Evolutionary conservation across 2,329 filamentous ascomycete species (phyloP), one percentile per base, ranked within the genome.

Genomic region (Fusarium sp.): DNA sequence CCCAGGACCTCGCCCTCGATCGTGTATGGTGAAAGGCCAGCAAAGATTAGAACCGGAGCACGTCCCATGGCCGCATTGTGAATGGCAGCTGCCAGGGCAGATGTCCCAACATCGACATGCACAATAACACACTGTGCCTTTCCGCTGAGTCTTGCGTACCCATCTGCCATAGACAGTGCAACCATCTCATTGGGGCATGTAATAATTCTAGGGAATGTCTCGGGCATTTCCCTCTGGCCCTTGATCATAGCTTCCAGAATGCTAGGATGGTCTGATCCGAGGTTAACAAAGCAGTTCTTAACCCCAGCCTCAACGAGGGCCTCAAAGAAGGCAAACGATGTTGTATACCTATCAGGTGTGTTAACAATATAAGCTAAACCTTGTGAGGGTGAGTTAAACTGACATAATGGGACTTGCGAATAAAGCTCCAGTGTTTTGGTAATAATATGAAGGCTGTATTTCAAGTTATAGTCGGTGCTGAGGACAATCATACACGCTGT

Each of bases 251-350:
- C 73, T 28, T 70, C 68, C 1, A 78, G 36, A 23, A 78, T 72
- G 8, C 71, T 70, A 3, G 76, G 76, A 14, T 78, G 83, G 54
- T 86, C 83, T 3, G 82, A 84, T n/a, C 83, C 83, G 9, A 85
- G 72, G 57, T 86, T 85, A 43, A 84, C 83, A 49, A 86, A 86
- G 56, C 83, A 79, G 76, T 85, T 79, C 30, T 77, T 81, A 47
- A 85, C 79, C 40, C 83, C 83, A 7, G 82, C 81, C 6, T 63
- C 57, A 4, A 61, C 57, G 21, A 62, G 30, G 49, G 59, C 59
- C 57, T 62, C 59, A 0, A 62, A 62, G 1, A 62, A 62, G 24
- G 59, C 59, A 9, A 62, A 62, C 0, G 59, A 62, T n/a, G 59
- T 62, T 3, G 59, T 62, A 19, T 62, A 62, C 59, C 57, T 62